phyloP scores from a whole-genome alignment of 2,329 filamentous ascomycete genomes.

The Aspergillus ochraceoroseus region DNA sequence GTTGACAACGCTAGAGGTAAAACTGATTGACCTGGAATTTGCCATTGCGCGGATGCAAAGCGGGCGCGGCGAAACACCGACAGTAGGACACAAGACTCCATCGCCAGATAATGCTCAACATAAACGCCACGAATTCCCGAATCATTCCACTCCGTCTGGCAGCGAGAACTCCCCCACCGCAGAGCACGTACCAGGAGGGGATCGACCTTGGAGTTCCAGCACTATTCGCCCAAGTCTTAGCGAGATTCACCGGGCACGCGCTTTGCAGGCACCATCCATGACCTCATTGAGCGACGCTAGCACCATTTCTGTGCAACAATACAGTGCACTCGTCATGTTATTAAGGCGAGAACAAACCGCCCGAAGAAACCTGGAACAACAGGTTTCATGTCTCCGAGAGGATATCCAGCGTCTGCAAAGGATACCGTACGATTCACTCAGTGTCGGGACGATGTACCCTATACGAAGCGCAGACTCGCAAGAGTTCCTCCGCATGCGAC shows the following conservation, averaged over 20 bases:
- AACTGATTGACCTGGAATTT: conserved; percentile 49
- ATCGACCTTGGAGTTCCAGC: conserved; percentile 29
- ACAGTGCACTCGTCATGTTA: conserved; percentile 45
- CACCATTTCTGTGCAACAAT: conserved; percentile 45
- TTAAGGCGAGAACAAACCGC: conserved; percentile 46
- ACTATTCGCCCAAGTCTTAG: conserved; percentile 34
- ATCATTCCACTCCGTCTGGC: conserved; percentile 11
- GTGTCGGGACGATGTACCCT: conserved; percentile 33
- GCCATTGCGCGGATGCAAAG: conserved; percentile 48
- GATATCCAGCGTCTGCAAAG: conserved; percentile 38
- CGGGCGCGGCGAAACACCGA: conserved; percentile 23
- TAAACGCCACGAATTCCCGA: conserved; percentile 19
- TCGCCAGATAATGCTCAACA: conserved; percentile 14
- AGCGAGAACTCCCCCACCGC: conserved; percentile 6
- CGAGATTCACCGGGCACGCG: conserved; percentile 26
- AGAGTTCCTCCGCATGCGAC: conserved; percentile 30
- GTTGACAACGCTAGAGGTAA: conserved; percentile 48
- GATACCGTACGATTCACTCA: conserved; percentile 30
- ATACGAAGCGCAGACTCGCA: conserved; percentile 30
- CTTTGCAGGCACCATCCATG: conserved; percentile 28
- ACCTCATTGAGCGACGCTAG: conserved; percentile 31
- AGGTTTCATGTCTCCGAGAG: conserved; percentile 42
- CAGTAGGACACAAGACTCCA: conserved; percentile 17
- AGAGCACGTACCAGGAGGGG: conserved; percentile 14
- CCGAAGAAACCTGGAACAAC: conserved; percentile 43